Evolutionary conservation across 352 stramenopile species (phyloP).

Genomic region (Blastocystis sp.): DNA sequence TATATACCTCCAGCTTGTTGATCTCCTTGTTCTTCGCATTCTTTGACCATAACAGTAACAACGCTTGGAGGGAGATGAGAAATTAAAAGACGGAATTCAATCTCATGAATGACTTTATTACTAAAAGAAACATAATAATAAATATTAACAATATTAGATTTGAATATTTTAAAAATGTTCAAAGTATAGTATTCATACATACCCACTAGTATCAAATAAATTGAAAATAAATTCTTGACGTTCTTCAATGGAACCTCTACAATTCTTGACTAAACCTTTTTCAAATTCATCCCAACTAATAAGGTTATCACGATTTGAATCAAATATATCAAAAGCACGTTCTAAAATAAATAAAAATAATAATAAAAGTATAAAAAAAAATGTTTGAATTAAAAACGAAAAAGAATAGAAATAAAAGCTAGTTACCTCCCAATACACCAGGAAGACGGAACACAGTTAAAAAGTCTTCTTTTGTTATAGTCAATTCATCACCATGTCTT

Average conservation of each 20-base stretch:
- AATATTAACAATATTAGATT: no score
- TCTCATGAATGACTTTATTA: constrained; percentile 21
- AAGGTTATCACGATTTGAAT: constrained; percentile 21
- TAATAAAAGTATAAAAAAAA: no score
- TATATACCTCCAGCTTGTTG: constrained; percentile 17
- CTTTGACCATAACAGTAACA: constrained; percentile 22
- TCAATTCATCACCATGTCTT: no score
- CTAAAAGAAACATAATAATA: no score
- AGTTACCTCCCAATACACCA: no score
- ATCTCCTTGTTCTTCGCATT: constrained; percentile 12
- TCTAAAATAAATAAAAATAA: no score
- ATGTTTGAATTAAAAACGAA: no score
- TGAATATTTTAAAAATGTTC: no score
- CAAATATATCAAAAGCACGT: constrained; percentile 32
- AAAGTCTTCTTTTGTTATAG: no score
- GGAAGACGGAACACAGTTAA: no score
- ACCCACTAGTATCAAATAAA: constrained; percentile 31
- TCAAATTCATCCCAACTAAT: constrained; percentile 34
- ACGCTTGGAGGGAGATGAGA: constrained; percentile 33
- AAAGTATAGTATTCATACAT: background rate
- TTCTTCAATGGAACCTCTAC: constrained; percentile 10
- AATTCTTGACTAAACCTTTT: constrained; percentile 10
- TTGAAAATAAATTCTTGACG: constrained; percentile 34
- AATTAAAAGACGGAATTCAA: constrained; percentile 25
- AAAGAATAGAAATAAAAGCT: no score